Evolutionary conservation across 257 asterid genomes (phyloP), one percentile per base, ranked within the genome.

Genomic region (Capsicum rhomboideum): DNA sequence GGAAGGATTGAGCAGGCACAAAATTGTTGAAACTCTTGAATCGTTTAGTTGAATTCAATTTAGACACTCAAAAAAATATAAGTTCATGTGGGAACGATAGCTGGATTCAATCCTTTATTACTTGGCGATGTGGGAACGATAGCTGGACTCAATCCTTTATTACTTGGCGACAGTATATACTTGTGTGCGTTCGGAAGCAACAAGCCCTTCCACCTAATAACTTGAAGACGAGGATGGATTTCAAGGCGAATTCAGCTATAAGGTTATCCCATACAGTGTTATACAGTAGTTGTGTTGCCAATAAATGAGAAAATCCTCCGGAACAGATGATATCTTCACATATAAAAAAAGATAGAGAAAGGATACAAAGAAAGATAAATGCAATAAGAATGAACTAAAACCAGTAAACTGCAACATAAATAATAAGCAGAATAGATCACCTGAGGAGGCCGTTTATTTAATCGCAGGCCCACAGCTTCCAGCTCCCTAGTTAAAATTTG

Each of bases 381-480:
- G 78, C 11, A 34, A 68, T 68, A 34, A 68, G 50, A 68, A 68
- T 14, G 26, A 34, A 44, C 75, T 31, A 67, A 17, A 67, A 67
- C 29, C n/a, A n/a, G n/a, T n/a, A n/a, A n/a, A n/a, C n/a, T n/a
- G n/a, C n/a, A n/a, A n/a, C 14, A 67, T 67, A 67, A 67, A 3
- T 34, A 0, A 17, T 67, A 37, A 20, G 42, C 28, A 68, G 4
- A 78, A 77, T 55, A 82, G 85, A 85, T 90, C 92, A 94, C 98
- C 83, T 96, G 97, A 88, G 99, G 98, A 31, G 98, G 98, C 55
- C 84, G 88, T 91, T 96, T 96, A 93, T 96, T 96, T 85, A 96
- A 86, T 49, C 99, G 98, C 89, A 96, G 91, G 58, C 99, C 99
- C 86, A 96, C 99, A 89, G 99, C 93, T 92, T 96, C 99, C 91